Percentiles rank a stretch among this genome's conserved stretches.
Evolutionary conservation across 176 grass and related monocot genomes (phyloP).

Genomic region (Stipa capillata): DNA sequence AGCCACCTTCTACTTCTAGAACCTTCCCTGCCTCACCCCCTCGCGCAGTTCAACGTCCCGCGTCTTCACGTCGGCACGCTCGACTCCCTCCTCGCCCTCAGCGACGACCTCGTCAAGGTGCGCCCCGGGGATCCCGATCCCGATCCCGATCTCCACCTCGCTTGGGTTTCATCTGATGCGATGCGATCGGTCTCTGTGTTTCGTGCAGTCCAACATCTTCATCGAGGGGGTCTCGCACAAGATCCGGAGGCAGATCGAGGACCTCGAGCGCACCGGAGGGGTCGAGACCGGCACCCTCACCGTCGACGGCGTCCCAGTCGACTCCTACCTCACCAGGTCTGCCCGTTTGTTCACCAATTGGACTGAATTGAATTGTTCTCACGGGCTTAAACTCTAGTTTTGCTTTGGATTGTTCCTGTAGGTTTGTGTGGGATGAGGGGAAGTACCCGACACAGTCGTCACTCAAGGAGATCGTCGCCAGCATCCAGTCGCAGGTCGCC

Average conservation of each 20-base stretch:
- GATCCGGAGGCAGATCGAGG: constrained; percentile 95
- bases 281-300: constrained; percentile 54
- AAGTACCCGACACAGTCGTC: constrained; percentile 83
- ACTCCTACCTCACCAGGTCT: constrained; percentile 87
- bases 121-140: not conserved
- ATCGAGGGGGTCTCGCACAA: constrained; percentile 91
- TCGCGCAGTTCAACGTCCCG: constrained; percentile 63
- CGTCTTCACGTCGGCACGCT: constrained; percentile 86
- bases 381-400: not conserved
- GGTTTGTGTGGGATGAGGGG: constrained; percentile 98
- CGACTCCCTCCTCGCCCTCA: constrained; percentile 93
- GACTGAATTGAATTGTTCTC: too few relatives aligned
- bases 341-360: not conserved
- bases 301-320: constrained; percentile 86
- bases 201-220: constrained; percentile 74
- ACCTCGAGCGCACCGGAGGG: constrained; percentile 65
- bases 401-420: not conserved
- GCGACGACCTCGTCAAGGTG: constrained; percentile 95
- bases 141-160: not conserved
- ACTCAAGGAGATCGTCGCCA: constrained; percentile 67
- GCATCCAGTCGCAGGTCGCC: constrained; percentile 79
- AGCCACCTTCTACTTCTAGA: not conserved
- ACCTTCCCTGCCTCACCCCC: not conserved
- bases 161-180: not conserved
- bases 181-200: not conserved